Percentiles rank a stretch among this genome's conserved stretches.
Evolutionary conservation across 2,329 filamentous ascomycete species (phyloP).

Genomic region (Alternaria gansuensis): DNA sequence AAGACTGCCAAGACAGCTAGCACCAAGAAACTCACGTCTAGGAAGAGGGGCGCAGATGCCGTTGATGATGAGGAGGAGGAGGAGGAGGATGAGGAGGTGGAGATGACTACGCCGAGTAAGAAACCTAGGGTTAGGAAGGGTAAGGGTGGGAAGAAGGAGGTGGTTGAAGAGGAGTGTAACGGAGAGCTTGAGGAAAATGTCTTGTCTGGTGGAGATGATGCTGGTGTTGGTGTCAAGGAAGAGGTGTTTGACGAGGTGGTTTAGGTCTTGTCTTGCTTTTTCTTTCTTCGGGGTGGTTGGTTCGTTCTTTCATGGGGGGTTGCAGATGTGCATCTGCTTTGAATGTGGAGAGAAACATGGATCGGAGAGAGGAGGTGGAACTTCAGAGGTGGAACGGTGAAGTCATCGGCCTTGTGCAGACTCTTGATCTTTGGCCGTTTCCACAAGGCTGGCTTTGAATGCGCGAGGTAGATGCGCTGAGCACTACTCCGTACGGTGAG

Average conservation of each 20-base stretch:
- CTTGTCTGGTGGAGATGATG: background rate
- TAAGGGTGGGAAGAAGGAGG: slow-evolving; percentile 3
- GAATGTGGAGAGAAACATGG: too few species aligned
- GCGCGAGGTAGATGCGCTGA: background rate
- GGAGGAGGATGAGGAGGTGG: slow-evolving; percentile 6
- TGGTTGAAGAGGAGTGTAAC: background rate
- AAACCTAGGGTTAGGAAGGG: slow-evolving; percentile 22
- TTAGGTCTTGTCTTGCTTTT: background rate
- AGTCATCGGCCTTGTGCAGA: too few species aligned
- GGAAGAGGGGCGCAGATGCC: slow-evolving; percentile 1
- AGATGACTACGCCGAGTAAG: slow-evolving; percentile 15
- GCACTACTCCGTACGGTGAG: background rate
- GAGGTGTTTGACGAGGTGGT: slow-evolving; percentile 8
- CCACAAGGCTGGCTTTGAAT: too few species aligned
- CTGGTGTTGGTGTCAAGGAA: slow-evolving; percentile 7
- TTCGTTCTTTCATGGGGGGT: too few species aligned
- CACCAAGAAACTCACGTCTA: background rate
- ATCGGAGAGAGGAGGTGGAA: too few species aligned
- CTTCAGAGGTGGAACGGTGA: too few species aligned
- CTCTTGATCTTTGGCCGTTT: too few species aligned
- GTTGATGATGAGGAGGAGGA: background rate
- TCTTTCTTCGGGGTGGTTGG: background rate
- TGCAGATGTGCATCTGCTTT: too few species aligned
- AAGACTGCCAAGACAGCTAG: slow-evolving; percentile 1
- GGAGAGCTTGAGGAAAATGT: background rate